These are phyloP conservation scores for Fusarium robinianum DNA, from an alignment of 2,329 filamentous ascomycete genomes.

Conservation along the genomic window DNA sequence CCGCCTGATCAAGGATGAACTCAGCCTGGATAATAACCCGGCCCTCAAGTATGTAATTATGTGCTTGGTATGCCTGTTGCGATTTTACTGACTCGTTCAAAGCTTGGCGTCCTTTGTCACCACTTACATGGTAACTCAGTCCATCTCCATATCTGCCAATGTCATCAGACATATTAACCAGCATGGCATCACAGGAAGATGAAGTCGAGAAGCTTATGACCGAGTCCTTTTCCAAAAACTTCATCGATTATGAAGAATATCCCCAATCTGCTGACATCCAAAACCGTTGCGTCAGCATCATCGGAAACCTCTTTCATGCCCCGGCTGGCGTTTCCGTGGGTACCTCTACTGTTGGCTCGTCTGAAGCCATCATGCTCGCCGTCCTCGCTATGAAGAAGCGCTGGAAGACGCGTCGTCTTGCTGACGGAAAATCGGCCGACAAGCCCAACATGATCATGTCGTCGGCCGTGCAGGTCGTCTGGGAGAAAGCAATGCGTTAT, in stretches of 20 bases:
- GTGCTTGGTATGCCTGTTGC: background rate
- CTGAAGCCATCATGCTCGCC: slow-evolving; percentile 83
- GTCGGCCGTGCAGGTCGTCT: slow-evolving; percentile 93
- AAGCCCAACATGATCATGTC: slow-evolving; percentile 95
- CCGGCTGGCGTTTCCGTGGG: slow-evolving; percentile 75
- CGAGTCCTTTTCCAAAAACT: slow-evolving; percentile 92
- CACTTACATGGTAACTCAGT: slow-evolving; percentile 82
- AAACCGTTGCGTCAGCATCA: slow-evolving; percentile 91
- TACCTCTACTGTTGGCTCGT: slow-evolving; percentile 86
- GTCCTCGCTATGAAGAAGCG: slow-evolving; percentile 93
- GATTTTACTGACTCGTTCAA: background rate
- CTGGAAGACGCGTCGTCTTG: slow-evolving; percentile 86
- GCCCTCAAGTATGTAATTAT: slow-evolving; percentile 71
- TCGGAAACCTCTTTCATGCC: slow-evolving; percentile 85
- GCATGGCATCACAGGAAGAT: slow-evolving; percentile 66
- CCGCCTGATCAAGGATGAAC: slow-evolving; percentile 93
- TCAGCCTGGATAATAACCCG: slow-evolving; percentile 88
- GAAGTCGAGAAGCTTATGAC: slow-evolving; percentile 96
- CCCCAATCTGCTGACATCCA: slow-evolving; percentile 83
- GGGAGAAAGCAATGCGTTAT: slow-evolving; percentile 90
- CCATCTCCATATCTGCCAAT: slow-evolving; percentile 2
- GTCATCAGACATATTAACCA: slow-evolving; percentile 28
- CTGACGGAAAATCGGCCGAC: slow-evolving; percentile 78
- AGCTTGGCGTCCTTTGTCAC: slow-evolving; percentile 93
- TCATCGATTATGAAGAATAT: slow-evolving; percentile 88